phyloP scores from a whole-genome alignment of 495 filamentous ascomycete genomes.

The Filosporella fistucella region DNA sequence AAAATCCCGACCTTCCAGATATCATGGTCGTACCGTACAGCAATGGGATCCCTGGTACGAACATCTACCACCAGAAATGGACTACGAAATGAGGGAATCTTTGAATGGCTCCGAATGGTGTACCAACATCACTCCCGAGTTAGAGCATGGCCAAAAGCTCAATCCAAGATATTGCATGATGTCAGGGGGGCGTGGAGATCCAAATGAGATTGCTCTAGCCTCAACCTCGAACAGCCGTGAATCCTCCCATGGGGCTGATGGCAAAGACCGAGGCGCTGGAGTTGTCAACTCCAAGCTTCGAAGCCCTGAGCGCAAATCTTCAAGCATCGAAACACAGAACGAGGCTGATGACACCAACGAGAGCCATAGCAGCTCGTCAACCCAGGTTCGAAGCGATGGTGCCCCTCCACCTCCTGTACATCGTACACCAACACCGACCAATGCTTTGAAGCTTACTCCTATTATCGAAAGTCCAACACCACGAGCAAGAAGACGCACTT shows the following conservation, averaged over 20 bases:
- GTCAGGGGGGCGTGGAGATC: not conserved
- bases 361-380: conserved; percentile 33
- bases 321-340: not conserved
- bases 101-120: too few species aligned
- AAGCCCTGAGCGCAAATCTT: conserved; percentile 49
- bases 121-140: not conserved
- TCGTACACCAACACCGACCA: conserved; percentile 35
- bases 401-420: conserved; percentile 42
- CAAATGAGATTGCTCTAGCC: not conserved
- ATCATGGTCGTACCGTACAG: not conserved
- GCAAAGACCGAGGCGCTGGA: not conserved
- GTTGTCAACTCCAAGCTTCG: conserved; percentile 49
- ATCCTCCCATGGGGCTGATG: not conserved
- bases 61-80: not conserved
- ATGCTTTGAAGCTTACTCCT: conserved; percentile 39
- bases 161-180: too few species aligned
- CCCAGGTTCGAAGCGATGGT: conserved; percentile 22
- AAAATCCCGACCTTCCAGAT: not conserved
- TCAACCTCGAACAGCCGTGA: not conserved
- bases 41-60: not conserved
- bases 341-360: conserved; percentile 2
- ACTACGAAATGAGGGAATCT: not conserved
- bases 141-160: too few species aligned
- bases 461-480: conserved; percentile 38
- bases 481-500: conserved; percentile 58